Conservation (phyloP, 2,329 filamentous ascomycete species). For the Dactylellina leptospora region DNA sequence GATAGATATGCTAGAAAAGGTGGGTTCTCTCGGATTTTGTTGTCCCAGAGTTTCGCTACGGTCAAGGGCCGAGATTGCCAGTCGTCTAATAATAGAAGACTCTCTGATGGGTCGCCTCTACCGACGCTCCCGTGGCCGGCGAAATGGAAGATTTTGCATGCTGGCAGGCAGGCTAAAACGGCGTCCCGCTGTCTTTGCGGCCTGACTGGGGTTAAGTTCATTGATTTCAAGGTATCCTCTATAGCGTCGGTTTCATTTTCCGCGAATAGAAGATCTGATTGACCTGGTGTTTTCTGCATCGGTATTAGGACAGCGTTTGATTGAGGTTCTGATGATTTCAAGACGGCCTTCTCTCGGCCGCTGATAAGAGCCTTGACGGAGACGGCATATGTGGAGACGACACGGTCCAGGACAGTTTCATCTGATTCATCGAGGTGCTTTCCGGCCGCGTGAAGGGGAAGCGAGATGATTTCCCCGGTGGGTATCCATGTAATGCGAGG, state of each 20-base stretch:
- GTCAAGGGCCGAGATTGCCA: conserved; percentile 9
- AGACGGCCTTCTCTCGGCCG: too few species aligned
- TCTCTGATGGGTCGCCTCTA: conserved; percentile 58
- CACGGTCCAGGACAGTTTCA: conserved; percentile 14
- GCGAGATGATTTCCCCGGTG: background rate
- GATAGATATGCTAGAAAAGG: conserved; percentile 28
- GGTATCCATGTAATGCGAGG: conserved; percentile 9
- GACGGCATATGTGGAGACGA: conserved; percentile 6
- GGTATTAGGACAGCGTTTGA: background rate
- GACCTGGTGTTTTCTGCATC: conserved; percentile 58
- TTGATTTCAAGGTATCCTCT: background rate
- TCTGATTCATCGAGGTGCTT: background rate
- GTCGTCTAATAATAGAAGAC: conserved; percentile 57
- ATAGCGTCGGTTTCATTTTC: background rate
- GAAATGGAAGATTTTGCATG: conserved; percentile 62
- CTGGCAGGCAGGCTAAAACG: conserved; percentile 55
- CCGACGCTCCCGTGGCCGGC: conserved; percentile 60
- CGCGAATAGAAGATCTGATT: background rate
- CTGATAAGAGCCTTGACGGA: too few species aligned
- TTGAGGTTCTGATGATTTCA: too few species aligned
- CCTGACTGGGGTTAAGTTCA: background rate
- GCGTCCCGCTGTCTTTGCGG: conserved; percentile 49
- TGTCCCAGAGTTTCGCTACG: background rate
- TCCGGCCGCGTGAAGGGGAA: conserved; percentile 18
- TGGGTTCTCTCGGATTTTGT: conserved; percentile 11